Evolutionary conservation across 148 eudicot genomes (phyloP).

Genomic region (Rhododendron kiyosumense): DNA sequence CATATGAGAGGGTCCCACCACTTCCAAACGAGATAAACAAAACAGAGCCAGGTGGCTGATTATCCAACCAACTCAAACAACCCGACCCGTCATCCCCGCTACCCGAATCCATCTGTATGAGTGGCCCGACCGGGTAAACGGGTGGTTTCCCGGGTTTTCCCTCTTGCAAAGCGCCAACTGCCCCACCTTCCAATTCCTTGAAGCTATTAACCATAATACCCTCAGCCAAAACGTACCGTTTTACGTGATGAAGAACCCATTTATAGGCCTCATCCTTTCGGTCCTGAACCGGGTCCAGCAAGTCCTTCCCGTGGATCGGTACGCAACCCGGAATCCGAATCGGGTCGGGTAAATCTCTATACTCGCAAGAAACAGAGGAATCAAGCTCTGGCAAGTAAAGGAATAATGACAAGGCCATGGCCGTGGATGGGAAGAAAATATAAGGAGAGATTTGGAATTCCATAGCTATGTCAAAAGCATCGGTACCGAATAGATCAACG

Average conservation of each 20-base stretch:
- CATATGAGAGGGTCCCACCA: slow-evolving; percentile 48
- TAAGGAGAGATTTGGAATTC: slow-evolving; percentile 31
- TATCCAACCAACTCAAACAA: slow-evolving; percentile 48
- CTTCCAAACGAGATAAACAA: slow-evolving; percentile 58
- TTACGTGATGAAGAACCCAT: slow-evolving; percentile 37
- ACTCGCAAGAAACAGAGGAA: slow-evolving; percentile 30
- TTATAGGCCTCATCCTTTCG: slow-evolving; percentile 38
- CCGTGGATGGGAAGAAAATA: slow-evolving; percentile 36
- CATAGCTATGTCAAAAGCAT: slow-evolving; percentile 32
- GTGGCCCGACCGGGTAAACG: slow-evolving; percentile 52
- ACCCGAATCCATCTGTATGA: slow-evolving; percentile 23
- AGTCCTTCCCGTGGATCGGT: slow-evolving; percentile 34
- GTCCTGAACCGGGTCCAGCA: slow-evolving; percentile 46
- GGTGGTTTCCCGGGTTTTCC: slow-evolving; percentile 28
- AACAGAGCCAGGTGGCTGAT: slow-evolving; percentile 53
- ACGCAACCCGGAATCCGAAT: slow-evolving; percentile 35
- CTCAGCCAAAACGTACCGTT: slow-evolving; percentile 38
- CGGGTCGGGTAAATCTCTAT: slow-evolving; percentile 33
- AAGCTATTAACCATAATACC: slow-evolving; percentile 46
- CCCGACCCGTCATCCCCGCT: slow-evolving; percentile 11
- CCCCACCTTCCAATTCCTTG: slow-evolving; percentile 28
- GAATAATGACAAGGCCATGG: slow-evolving; percentile 30
- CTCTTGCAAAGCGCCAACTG: slow-evolving; percentile 20
- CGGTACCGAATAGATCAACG: slow-evolving; percentile 46
- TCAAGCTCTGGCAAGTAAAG: slow-evolving; percentile 32